A percentile compares a stretch with the other conserved stretches of the same genome.
These are phyloP conservation scores for Orbilia quercus DNA, from an alignment of 2,329 filamentous ascomycete species.

Conservation along the genomic window DNA sequence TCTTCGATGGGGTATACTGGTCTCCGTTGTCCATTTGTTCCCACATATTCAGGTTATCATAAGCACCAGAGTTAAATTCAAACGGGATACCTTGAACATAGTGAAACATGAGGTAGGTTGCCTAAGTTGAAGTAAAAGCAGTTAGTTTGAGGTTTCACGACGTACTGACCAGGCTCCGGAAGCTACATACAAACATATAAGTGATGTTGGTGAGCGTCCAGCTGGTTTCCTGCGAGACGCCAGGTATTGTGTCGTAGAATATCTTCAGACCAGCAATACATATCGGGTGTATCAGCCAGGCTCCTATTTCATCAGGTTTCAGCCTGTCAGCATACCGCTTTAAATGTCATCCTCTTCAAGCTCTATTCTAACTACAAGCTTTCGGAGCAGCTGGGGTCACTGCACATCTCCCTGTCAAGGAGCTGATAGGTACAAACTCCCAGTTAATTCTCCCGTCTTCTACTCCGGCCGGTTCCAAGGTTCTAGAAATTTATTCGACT, in stretches of 20 bases:
- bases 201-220: slow-evolving; percentile 99
- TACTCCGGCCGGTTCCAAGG: slow-evolving; percentile 14
- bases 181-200: slow-evolving; percentile 78
- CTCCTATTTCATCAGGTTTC: slow-evolving; percentile 71
- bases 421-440: not conserved
- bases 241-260: slow-evolving; percentile 94
- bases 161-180: no score
- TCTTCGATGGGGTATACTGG: slow-evolving; percentile 98
- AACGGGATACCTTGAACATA: slow-evolving; percentile 98
- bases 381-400: slow-evolving; percentile 22
- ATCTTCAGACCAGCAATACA: slow-evolving; percentile 92
- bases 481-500: slow-evolving; percentile 61
- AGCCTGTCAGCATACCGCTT: slow-evolving; percentile 23
- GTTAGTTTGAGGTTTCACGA: slow-evolving; percentile 1
- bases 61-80: slow-evolving; percentile 97
- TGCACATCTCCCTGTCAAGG: not conserved
- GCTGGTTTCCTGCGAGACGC: slow-evolving; percentile 95
- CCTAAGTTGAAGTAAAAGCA: slow-evolving; percentile 62
- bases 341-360: not conserved
- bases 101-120: slow-evolving; percentile 99
- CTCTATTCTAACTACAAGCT: not conserved
- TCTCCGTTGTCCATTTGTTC: slow-evolving; percentile 99
- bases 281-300: slow-evolving; percentile 97
- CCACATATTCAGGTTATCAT: slow-evolving; percentile 99
- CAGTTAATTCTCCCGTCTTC: not conserved